A percentile compares a stretch with the other conserved stretches of the same genome.
Conservation (phyloP, 2,329 filamentous ascomycete species). For the Apiospora rasikravindrae region DNA sequence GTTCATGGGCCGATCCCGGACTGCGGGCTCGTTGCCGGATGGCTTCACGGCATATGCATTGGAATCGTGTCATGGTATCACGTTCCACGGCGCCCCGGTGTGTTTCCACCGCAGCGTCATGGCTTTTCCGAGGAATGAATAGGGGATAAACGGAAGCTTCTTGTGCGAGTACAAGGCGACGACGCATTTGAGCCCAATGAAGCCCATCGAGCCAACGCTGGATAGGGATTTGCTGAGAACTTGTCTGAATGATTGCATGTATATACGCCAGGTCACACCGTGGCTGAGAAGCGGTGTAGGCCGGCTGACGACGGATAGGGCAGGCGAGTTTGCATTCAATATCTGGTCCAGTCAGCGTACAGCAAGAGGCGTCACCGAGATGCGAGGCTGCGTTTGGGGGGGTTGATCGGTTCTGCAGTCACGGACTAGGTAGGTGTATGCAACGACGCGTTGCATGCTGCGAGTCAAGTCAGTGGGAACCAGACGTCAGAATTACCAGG, state of each 20-base stretch:
- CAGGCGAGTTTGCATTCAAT: neutral
- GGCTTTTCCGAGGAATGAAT: neutral
- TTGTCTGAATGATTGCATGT: neutral
- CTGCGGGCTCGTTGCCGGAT: neutral
- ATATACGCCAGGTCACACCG: constrained; percentile 9
- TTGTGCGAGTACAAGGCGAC: neutral
- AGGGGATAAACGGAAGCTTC: neutral
- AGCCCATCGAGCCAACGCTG: neutral
- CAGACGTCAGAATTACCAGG: neutral
- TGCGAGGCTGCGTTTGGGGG: neutral
- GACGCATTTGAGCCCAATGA: neutral
- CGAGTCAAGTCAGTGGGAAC: neutral
- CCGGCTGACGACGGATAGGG: neutral
- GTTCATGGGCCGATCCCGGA: neutral
- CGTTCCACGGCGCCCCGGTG: neutral
- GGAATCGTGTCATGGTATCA: constrained; percentile 14
- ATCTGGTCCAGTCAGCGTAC: neutral
- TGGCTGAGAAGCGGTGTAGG: constrained; percentile 12
- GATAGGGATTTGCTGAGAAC: neutral
- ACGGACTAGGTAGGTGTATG: neutral
- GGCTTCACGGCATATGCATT: constrained; percentile 11
- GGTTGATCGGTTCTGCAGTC: neutral
- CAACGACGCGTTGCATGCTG: neutral
- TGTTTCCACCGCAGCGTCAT: neutral
- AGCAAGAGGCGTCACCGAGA: constrained; percentile 10